Percentiles rank a stretch among this genome's conserved stretches.
These are phyloP conservation scores for Trichothecium sympodiale DNA, from an alignment of 2,329 filamentous ascomycete species.

Conservation along the genomic window DNA sequence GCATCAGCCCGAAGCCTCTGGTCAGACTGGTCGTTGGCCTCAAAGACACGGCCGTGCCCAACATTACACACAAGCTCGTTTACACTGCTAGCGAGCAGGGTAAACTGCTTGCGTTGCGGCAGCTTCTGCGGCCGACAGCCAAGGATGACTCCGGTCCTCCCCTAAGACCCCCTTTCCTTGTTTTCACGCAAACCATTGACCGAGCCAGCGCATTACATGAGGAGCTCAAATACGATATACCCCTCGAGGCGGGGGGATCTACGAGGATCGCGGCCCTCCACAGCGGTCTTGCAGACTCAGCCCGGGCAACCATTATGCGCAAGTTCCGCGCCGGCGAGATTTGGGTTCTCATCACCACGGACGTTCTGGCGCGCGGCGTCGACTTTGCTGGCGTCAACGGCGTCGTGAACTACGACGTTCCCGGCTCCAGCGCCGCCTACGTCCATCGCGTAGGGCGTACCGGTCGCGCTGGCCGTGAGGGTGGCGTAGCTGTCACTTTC, in stretches of 20 bases:
- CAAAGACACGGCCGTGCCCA: conserved; percentile 91
- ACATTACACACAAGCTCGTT: conserved; percentile 76
- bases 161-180: conserved; percentile 78
- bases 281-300: conserved; percentile 67
- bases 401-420: conserved; percentile 96
- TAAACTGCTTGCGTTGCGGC: conserved; percentile 82
- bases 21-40: conserved; percentile 87
- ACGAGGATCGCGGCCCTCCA: conserved; percentile 83
- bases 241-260: conserved; percentile 73
- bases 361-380: conserved; percentile 81
- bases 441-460: conserved; percentile 90
- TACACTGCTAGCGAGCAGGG: conserved; percentile 91
- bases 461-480: conserved; percentile 74
- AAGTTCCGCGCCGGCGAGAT: conserved; percentile 85
- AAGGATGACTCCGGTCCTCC: conserved; percentile 41
- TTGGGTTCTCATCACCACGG: conserved; percentile 94
- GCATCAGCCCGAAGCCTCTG: conserved; percentile 36
- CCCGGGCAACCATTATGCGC: conserved; percentile 72
- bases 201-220: conserved; percentile 78
- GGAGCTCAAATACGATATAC: conserved; percentile 91
- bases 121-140: conserved; percentile 70
- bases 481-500: conserved; percentile 83
- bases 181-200: conserved; percentile 94
- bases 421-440: conserved; percentile 79
- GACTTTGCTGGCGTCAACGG: conserved; percentile 94